Percentiles rank a stretch among this genome's conserved stretches.
Evolutionary conservation across 1,139 yeast species (phyloP).

Genomic region (Entelexis paramagnoliae): DNA sequence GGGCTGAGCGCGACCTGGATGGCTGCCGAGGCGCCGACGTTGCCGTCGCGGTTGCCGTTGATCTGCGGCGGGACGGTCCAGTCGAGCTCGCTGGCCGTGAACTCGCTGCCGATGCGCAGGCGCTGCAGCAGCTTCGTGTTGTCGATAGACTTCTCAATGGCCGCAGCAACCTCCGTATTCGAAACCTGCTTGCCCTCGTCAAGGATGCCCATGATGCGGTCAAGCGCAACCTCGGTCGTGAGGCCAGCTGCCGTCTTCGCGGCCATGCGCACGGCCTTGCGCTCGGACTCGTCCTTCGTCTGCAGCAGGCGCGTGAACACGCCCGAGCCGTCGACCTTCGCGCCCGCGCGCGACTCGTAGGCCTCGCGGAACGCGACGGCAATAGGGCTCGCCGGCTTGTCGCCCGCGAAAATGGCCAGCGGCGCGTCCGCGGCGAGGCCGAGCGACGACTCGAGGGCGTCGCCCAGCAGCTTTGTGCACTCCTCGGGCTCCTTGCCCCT

Average conservation of each 20-base stretch:
- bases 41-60: conserved; percentile 63
- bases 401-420: conserved; percentile 63
- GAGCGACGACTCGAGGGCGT: conserved; percentile 56
- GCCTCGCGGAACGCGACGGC: conserved; percentile 38
- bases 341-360: conserved; percentile 30
- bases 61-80: conserved; percentile 93
- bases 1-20: conserved; percentile 78
- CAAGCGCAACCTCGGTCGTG: conserved; percentile 67
- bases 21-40: conserved; percentile 63
- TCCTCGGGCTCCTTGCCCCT: conserved; percentile 76
- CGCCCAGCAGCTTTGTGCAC: conserved; percentile 43
- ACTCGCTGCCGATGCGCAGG: conserved; percentile 50
- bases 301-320: conserved; percentile 55
- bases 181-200: conserved; percentile 77
- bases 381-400: conserved; percentile 46
- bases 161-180: conserved; percentile 63
- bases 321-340: conserved; percentile 45
- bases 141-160: conserved; percentile 72
- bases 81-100: conserved; percentile 69
- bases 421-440: conserved; percentile 68
- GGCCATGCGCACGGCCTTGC: conserved; percentile 55
- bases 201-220: conserved; percentile 77
- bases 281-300: conserved; percentile 70
- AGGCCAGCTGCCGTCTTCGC: conserved; percentile 68
- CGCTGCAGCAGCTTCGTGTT: conserved; percentile 56